Percentiles rank a stretch among this genome's conserved stretches.
These are phyloP conservation scores for Rubus idaeus DNA, from an alignment of 306 rosid species.

Conservation along the genomic window DNA sequence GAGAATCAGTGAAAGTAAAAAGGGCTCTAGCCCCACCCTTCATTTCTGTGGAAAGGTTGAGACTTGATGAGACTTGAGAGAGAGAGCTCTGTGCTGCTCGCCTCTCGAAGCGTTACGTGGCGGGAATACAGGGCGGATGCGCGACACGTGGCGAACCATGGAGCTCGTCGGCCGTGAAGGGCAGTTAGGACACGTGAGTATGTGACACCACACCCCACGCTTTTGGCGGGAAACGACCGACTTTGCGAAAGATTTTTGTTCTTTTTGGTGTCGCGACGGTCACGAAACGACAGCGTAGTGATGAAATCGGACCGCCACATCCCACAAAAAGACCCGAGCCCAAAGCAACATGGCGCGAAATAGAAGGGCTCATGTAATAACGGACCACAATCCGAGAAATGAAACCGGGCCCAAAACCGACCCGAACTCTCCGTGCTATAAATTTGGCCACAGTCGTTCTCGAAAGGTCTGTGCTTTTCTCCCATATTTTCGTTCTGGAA, in stretches of 20 bases:
- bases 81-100: not conserved
- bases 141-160: not conserved
- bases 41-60: not conserved
- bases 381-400: not conserved
- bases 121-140: not conserved
- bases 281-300: too few relatives aligned
- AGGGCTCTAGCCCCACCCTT: not conserved
- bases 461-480: not conserved
- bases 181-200: not conserved
- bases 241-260: not conserved
- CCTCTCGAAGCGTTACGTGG: conserved; percentile 1
- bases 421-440: not conserved
- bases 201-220: not conserved
- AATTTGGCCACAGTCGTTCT: not conserved
- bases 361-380: not conserved
- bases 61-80: too few relatives aligned
- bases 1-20: not conserved
- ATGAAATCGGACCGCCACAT: not conserved
- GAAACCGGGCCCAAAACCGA: not conserved
- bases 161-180: not conserved
- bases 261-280: not conserved
- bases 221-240: conserved; percentile 15
- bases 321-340: not conserved
- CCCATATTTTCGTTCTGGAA: too few relatives aligned
- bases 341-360: not conserved